A percentile compares a stretch with the other conserved stretches of the same genome.
These are phyloP conservation scores for Salix koriyanagi DNA, from an alignment of 345 rosid species.

Conservation along the genomic window DNA sequence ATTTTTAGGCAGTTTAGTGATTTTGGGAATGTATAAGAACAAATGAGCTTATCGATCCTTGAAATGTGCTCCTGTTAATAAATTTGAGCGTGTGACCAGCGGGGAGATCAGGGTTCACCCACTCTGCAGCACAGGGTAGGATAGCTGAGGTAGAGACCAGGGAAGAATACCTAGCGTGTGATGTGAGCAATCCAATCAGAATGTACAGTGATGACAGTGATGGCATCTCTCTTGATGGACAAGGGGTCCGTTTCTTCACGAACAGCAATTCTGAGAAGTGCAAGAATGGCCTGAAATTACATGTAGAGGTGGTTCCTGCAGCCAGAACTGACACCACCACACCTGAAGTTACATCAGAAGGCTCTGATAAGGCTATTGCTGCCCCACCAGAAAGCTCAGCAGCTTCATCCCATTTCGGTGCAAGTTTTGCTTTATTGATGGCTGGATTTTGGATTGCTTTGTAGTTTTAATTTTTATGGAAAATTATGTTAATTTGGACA, in stretches of 20 bases:
- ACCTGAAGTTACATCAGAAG: conserved; percentile 1
- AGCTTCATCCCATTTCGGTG: conserved; percentile 11
- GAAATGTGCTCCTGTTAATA: background rate
- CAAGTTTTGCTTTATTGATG: background rate
- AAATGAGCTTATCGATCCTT: background rate
- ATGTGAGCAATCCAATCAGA: conserved; percentile 47
- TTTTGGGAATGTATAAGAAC: background rate
- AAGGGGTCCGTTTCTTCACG: conserved; percentile 53
- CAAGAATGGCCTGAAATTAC: conserved; percentile 59
- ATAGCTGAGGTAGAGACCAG: conserved; percentile 45
- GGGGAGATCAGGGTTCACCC: conserved; percentile 46
- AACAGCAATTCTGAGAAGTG: conserved; percentile 44
- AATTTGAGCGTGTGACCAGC: background rate
- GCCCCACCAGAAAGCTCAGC: conserved; percentile 33
- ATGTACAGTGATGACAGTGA: conserved; percentile 45
- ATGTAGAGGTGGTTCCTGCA: conserved; percentile 39
- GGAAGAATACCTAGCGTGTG: conserved; percentile 52
- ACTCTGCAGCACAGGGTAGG: conserved; percentile 45
- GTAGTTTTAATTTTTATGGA: background rate
- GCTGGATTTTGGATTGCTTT: background rate
- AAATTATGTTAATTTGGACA: background rate
- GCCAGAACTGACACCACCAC: background rate
- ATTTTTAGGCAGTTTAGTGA: background rate
- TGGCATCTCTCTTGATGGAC: conserved; percentile 29
- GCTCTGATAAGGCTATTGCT: conserved; percentile 15